Evolutionary conservation across 75 land plant genomes (phyloP), one percentile per base, ranked within the genome.

Genomic region (Pinus taeda): DNA sequence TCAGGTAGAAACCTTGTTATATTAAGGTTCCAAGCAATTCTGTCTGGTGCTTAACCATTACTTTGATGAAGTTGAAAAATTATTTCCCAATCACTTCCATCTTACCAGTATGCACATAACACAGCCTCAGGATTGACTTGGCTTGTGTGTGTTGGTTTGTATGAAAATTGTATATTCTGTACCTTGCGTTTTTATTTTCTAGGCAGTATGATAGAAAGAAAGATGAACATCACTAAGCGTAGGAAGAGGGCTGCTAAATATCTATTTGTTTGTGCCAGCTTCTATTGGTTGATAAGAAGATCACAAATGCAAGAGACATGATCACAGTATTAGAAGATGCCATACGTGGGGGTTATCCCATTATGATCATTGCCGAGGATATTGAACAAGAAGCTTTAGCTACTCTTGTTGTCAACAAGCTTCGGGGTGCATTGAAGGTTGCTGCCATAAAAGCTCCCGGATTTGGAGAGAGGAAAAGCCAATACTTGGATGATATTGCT

Each of bases 391-490:
- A 85, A 80, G 97, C 94, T 20, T 71, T 96, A n/a, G 89, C 98
- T 73, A 91, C 90, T 0, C 57, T 96, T 4, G 90, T 92, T 22
- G 88, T 88, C 59, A 96, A 96, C 84, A 93, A 91, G 73, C 80
- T 96, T 18, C 82, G 82, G 22, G 97, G 98, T 7, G 53, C 65
- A 53, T 59, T 96, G 76, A 93, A 90, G 70, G 89, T 86, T 42
- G 98, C 89, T 65, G 98, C 94, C 26, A 74, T 96, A 8, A 96
- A 92, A 81, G 98, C 98, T 33, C 98, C 95, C 78, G 86, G 94
- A 11, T 93, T 93, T 79, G 95, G 97, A 57, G 97, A 91, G 77
- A 83, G 91, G 65, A 93, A 90, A 83, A 93, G 92, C 80, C 90
- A 93, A 58, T 91, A 81, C 72, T 81, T 95, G 74, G 93, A 96